Conservation (phyloP, 495 filamentous ascomycete genomes). For the Jackrogersella minutella region DNA sequence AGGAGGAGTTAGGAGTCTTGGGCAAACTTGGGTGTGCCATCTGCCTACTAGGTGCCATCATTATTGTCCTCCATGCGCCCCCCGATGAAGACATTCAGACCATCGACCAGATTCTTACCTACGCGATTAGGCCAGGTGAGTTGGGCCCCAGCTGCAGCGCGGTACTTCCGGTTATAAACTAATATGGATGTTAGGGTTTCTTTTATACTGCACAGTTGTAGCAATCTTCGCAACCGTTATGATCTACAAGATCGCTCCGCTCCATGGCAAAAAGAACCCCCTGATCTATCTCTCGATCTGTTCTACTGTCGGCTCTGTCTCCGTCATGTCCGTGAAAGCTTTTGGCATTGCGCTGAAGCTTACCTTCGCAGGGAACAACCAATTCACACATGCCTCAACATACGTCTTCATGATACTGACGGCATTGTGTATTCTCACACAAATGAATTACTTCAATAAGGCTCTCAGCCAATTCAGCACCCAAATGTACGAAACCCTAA, state of each 20-base stretch:
- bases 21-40: slow-evolving; percentile 95
- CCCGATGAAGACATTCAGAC: slow-evolving; percentile 88
- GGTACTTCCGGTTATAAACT: slow-evolving; percentile 21
- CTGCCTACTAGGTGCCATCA: slow-evolving; percentile 94
- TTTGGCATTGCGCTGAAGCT: slow-evolving; percentile 97
- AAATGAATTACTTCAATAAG: slow-evolving; percentile 99
- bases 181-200: slow-evolving; percentile 69
- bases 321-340: slow-evolving; percentile 98
- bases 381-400: slow-evolving; percentile 90
- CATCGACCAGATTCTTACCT: slow-evolving; percentile 86
- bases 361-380: slow-evolving; percentile 89
- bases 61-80: slow-evolving; percentile 96
- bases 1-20: slow-evolving; percentile 85
- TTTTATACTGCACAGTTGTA: slow-evolving; percentile 81
- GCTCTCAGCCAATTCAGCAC: slow-evolving; percentile 96
- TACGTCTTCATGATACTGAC: slow-evolving; percentile 97
- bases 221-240: slow-evolving; percentile 85
- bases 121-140: slow-evolving; percentile 88
- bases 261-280: slow-evolving; percentile 92
- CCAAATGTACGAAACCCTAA: slow-evolving; percentile 73
- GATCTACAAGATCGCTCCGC: slow-evolving; percentile 92
- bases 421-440: slow-evolving; percentile 89
- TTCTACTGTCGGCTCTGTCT: slow-evolving; percentile 94
- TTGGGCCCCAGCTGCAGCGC: background rate
- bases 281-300: slow-evolving; percentile 96